Percentiles rank a stretch among this genome's conserved stretches.
Conservation (phyloP, 176 grass and related monocot species). For the Microstegium vimineum region DNA sequence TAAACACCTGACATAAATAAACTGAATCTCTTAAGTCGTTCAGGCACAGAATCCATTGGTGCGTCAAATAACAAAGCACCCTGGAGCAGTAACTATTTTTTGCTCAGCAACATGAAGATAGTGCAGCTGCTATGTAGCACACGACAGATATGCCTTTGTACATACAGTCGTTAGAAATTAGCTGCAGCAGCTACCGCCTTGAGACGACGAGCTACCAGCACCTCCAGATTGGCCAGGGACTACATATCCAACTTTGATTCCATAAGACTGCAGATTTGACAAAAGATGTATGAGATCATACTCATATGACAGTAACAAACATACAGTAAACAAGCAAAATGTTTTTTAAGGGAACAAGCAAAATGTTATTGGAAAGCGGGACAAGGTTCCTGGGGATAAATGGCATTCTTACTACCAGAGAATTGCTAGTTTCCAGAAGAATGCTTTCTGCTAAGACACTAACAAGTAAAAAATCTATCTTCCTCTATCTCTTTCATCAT, state of each 20-base stretch:
- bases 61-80: conserved; percentile 44
- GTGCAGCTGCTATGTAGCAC: neutral
- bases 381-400: neutral
- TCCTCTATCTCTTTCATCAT: neutral
- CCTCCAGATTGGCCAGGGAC: conserved; percentile 46
- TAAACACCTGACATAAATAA: conserved; percentile 23
- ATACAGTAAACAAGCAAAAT: neutral
- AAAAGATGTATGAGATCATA: neutral
- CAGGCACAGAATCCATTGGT: conserved; percentile 18
- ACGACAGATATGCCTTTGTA: conserved; percentile 5
- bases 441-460: neutral
- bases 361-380: neutral
- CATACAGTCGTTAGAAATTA: conserved; percentile 36
- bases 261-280: conserved; percentile 45
- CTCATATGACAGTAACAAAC: neutral
- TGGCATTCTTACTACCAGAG: neutral
- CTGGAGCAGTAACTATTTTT: conserved; percentile 18
- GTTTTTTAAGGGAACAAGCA: neutral
- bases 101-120: conserved; percentile 3
- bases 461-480: neutral
- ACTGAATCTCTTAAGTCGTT: conserved; percentile 14
- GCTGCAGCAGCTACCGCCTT: conserved; percentile 54
- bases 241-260: conserved; percentile 65
- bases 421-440: neutral
- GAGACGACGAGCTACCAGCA: conserved; percentile 54